A percentile compares a stretch with the other conserved stretches of the same genome.
phyloP scores from a whole-genome alignment of 2,329 filamentous ascomycete species.

The Chalaropsis thielavioides region DNA sequence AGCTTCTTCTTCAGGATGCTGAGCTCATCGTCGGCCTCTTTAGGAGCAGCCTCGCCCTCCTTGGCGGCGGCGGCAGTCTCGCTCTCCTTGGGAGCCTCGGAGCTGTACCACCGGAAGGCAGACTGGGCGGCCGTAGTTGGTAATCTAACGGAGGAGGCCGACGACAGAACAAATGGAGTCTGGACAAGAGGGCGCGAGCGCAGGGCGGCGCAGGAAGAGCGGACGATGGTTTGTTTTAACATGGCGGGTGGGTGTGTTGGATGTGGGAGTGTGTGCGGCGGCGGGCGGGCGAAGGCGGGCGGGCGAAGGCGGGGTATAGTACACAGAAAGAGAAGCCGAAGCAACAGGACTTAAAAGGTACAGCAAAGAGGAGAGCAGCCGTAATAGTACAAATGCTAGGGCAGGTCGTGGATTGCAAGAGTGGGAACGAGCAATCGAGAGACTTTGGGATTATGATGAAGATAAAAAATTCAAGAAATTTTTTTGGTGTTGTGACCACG shows the following conservation, averaged over 20 bases:
- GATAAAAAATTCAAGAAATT: not conserved
- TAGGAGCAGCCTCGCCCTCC: conserved; percentile 22
- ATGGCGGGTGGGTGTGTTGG: not conserved
- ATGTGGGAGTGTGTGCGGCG: not conserved
- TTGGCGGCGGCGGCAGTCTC: conserved; percentile 23
- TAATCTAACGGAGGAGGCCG: not conserved
- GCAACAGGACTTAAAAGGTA: not conserved
- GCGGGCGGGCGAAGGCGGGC: not conserved
- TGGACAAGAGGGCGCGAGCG: conserved; percentile 10
- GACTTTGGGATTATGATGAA: not conserved
- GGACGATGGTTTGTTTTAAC: conserved; percentile 14
- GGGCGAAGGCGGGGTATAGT: not conserved
- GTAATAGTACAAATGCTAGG: not conserved
- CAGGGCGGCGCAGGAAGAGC: conserved; percentile 12
- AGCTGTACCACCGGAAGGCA: conserved; percentile 17
- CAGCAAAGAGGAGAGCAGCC: not conserved
- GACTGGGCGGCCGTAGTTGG: not conserved
- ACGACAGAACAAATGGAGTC: conserved; percentile 6
- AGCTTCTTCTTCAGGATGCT: conserved; percentile 37
- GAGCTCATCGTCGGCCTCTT: conserved; percentile 26
- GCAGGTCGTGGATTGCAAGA: not conserved
- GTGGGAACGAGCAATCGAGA: not conserved
- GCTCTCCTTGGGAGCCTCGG: conserved; percentile 20
- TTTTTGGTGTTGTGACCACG: not conserved
- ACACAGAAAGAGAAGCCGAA: not conserved